Conservation (phyloP, 1,284 basidiomycete species). For the Athelia sp. region DNA sequence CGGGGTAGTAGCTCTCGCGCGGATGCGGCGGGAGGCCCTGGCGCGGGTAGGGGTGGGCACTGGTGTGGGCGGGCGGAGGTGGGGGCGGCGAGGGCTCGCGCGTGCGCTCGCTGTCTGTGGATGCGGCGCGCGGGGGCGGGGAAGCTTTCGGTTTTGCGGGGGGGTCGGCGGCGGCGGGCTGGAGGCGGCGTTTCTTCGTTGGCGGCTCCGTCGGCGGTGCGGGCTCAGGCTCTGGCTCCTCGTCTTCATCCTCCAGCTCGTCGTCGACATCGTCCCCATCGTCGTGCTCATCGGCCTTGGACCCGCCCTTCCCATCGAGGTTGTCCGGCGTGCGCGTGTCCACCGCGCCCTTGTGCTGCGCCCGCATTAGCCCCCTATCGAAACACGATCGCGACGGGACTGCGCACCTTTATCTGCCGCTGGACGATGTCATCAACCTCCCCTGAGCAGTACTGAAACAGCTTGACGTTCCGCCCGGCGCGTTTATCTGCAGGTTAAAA, state of each 20-base stretch:
- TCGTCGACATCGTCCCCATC: constrained; percentile 33
- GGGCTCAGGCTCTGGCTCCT: constrained; percentile 12
- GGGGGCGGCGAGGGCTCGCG: too few relatives aligned
- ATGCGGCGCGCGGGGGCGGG: too few relatives aligned
- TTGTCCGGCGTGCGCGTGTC: constrained; percentile 41
- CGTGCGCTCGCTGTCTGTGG: too few relatives aligned
- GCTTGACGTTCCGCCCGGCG: constrained; percentile 48
- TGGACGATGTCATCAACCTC: constrained; percentile 44
- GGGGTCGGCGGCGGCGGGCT: too few relatives aligned
- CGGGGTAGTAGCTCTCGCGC: too few relatives aligned
- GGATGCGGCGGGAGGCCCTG: too few relatives aligned
- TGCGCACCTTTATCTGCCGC: constrained; percentile 41
- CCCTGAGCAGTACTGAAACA: constrained; percentile 55
- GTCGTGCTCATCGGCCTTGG: constrained; percentile 21
- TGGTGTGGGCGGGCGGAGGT: too few relatives aligned
- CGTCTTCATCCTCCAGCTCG: constrained; percentile 39
- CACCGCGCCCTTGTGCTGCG: constrained; percentile 46
- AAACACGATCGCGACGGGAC: neutral
- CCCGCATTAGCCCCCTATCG: constrained; percentile 5
- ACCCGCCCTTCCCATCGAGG: constrained; percentile 27
- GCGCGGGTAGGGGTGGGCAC: too few relatives aligned
- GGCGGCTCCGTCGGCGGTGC: too few relatives aligned
- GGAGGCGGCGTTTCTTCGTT: too few relatives aligned
- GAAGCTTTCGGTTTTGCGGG: too few relatives aligned
- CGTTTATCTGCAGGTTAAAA: constrained; percentile 33